phyloP scores from a whole-genome alignment of 1,139 yeast genomes.

The Insectozyma bohioensis region DNA sequence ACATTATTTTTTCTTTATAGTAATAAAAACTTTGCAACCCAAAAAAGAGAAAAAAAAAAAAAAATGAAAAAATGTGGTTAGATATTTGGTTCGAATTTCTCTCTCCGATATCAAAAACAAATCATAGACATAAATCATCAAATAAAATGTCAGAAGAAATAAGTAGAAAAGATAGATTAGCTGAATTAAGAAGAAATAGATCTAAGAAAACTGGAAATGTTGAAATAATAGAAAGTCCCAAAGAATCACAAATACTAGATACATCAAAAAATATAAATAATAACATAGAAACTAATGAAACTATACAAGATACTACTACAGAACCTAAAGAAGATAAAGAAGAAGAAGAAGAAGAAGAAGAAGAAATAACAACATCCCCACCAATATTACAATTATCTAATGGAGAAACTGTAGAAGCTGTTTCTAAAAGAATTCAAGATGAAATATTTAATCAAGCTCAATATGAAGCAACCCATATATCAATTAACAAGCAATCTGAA shows the following conservation, averaged over 20 bases:
- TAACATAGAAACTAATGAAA: constrained; percentile 1
- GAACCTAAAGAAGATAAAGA: constrained; percentile 3
- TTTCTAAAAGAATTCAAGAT: constrained; percentile 25
- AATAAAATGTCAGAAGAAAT: constrained; percentile 8
- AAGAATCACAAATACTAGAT: not conserved
- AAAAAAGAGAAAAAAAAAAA: constrained; percentile 4
- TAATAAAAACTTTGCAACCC: constrained; percentile 10
- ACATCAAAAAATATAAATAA: no score
- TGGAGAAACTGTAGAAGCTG: constrained; percentile 29
- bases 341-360: constrained; percentile 5
- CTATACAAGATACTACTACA: not conserved
- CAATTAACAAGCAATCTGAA: not conserved
- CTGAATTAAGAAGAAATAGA: constrained; percentile 23
- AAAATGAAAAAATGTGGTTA: constrained; percentile 2
- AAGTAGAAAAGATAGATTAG: constrained; percentile 25
- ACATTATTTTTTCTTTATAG: constrained; percentile 8
- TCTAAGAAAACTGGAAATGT: constrained; percentile 4
- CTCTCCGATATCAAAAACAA: no score
- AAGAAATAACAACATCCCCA: constrained; percentile 1
- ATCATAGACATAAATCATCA: constrained; percentile 1
- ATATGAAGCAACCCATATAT: not conserved
- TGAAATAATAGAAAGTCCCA: no score
- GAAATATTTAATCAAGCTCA: constrained; percentile 20
- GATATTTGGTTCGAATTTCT: no score
- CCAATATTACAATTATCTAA: no score